phyloP scores from a whole-genome alignment of 2,329 filamentous ascomycete species.

The Fusarium sarcochroum region DNA sequence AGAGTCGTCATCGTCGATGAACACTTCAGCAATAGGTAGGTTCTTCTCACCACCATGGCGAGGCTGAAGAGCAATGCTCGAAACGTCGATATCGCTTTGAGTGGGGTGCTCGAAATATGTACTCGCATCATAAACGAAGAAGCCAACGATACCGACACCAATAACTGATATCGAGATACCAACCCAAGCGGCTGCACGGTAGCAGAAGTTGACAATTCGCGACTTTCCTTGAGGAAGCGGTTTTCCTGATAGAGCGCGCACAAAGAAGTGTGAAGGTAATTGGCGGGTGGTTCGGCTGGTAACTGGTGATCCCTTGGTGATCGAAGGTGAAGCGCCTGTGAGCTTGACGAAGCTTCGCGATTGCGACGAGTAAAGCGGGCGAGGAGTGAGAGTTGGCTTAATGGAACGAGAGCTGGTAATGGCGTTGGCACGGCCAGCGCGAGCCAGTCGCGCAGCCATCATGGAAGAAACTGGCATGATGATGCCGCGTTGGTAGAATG shows the following conservation, averaged over 20 bases:
- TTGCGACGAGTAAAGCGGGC: constrained; percentile 25
- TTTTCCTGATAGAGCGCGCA: constrained; percentile 65
- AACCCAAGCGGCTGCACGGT: constrained; percentile 71
- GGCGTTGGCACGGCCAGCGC: constrained; percentile 30
- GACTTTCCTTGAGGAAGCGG: constrained; percentile 65
- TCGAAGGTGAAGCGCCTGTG: constrained; percentile 26
- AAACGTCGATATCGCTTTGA: constrained; percentile 83
- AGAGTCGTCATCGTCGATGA: constrained; percentile 90
- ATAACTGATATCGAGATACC: constrained; percentile 83
- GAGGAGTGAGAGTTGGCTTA: constrained; percentile 28
- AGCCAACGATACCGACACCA: constrained; percentile 78
- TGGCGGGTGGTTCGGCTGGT: constrained; percentile 18
- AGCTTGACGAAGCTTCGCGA: constrained; percentile 44
- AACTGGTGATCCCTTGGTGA: constrained; percentile 23
- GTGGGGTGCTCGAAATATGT: constrained; percentile 84
- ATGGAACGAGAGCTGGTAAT: constrained; percentile 32
- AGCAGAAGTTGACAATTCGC: constrained; percentile 70
- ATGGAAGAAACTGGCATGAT: constrained; percentile 45
- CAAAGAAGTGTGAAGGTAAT: constrained; percentile 46
- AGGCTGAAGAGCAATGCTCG: constrained; percentile 84
- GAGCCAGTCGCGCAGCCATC: constrained; percentile 45
- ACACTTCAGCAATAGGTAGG: constrained; percentile 87
- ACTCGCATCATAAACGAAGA: constrained; percentile 94
- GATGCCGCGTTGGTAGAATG: constrained; percentile 1
- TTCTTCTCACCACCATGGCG: constrained; percentile 93